Base-by-base conservation (phyloP, 2,329 filamentous ascomycete species). In the Thielaviopsis euricoi region DNA sequence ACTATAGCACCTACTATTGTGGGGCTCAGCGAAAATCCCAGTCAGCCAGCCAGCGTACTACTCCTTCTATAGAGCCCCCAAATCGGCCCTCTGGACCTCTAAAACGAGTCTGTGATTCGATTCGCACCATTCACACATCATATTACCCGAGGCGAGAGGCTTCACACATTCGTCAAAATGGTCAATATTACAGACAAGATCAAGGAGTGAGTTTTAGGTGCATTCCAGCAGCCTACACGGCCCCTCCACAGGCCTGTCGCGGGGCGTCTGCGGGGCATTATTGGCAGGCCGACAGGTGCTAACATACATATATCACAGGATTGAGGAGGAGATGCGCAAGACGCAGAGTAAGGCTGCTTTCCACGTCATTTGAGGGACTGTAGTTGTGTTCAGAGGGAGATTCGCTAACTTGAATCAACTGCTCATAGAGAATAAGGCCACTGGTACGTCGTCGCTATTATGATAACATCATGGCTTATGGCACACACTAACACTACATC, bases 101-200 rank as follows among this genome's bases (percentile, higher is more conserved):
- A 15, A 43, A 43, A 40, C 17, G 37, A 43, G 37, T 15, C 37
- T 4, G 15, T 7, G 37, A 43, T n/a, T 43, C 37, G 37, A 43
- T n/a, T 43, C 37, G 13, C 37, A 43, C 17, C 37, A 43, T 43
- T 43, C 37, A 43, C 17, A 15, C 37, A 43, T 43, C 25, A 37
- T 10, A 56, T 21, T 22, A 25, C 25, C 33, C 21, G 22, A 48
- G 37, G 55, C 22, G 50, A 37, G 33, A 43, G 19, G 50, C 49
- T 43, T 56, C 26, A 22, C 23, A 43, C 7, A 52, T n/a, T 61
- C 63, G 62, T 58, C 71, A 79, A 74, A 67, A 98, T 98, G 93
- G 93, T 97, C 72, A 97, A 97, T 76, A 98, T 98, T 64, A 97
- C 93, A 64, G 94, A 98, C 58, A 97, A 95, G 80, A 98, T 98